Percentiles rank a stretch among this genome's conserved stretches.
phyloP scores from a whole-genome alignment of 2,329 filamentous ascomycete genomes.

The Xylariaceae sp. region DNA sequence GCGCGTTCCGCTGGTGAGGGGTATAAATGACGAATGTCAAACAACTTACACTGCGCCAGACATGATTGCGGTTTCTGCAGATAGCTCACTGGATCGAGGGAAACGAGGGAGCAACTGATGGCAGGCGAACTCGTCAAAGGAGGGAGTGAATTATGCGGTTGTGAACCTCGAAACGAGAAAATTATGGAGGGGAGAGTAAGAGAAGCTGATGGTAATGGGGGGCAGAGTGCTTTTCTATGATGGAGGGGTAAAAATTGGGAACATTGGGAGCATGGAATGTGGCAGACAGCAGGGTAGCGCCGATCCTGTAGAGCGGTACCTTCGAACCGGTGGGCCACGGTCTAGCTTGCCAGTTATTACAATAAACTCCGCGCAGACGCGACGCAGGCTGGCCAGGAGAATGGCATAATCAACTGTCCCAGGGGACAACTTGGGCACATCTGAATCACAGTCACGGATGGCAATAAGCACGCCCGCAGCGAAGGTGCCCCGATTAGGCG shows the following conservation, averaged over 20 bases:
- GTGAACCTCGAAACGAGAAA: conserved; percentile 7
- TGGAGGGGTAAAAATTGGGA: conserved; percentile 29
- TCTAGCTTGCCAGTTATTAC: no score
- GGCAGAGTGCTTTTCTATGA: conserved; percentile 31
- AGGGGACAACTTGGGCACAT: no score
- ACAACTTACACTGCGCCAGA: conserved; percentile 66
- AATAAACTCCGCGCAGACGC: no score
- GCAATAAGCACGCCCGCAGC: no score
- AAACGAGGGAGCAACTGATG: conserved; percentile 4
- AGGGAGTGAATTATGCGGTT: not conserved
- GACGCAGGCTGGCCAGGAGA: no score
- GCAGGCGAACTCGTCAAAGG: conserved; percentile 2
- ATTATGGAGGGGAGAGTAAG: conserved; percentile 18
- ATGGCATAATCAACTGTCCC: no score
- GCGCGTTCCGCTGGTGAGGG: conserved; percentile 12
- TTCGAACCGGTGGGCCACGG: no score
- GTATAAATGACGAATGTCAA: conserved; percentile 26
- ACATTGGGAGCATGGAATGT: conserved; percentile 6
- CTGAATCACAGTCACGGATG: no score
- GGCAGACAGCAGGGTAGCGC: conserved; percentile 7
- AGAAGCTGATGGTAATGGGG: conserved; percentile 19
- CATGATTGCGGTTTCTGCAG: conserved; percentile 45
- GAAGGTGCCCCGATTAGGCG: no score
- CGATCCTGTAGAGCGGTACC: conserved; percentile 7
- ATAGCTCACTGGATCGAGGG: conserved; percentile 12